A percentile compares a stretch with the other conserved stretches of the same genome.
Evolutionary conservation across 2,329 filamentous ascomycete genomes (phyloP).

Genomic region (Penicillium janthinellum): DNA sequence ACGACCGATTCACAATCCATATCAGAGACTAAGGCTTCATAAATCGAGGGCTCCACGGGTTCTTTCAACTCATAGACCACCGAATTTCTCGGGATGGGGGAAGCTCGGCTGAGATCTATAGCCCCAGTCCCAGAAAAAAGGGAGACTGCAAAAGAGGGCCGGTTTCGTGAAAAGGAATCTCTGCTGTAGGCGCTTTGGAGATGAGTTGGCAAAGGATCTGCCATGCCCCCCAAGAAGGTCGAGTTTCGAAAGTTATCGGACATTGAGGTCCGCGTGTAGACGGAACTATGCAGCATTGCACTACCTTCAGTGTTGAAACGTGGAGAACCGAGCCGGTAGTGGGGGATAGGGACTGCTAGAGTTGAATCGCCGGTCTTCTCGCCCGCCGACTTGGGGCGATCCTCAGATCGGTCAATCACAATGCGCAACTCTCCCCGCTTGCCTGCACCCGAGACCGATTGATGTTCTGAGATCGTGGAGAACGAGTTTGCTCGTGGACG

Average conservation of each 20-base stretch:
- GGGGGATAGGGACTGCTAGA: conserved; percentile 76
- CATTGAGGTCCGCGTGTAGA: conserved; percentile 67
- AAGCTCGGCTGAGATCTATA: conserved; percentile 35
- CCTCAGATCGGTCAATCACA: conserved; percentile 72
- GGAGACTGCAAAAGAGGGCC: conserved; percentile 41
- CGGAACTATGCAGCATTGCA: conserved; percentile 77
- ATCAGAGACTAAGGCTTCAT: conserved; percentile 76
- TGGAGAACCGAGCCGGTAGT: conserved; percentile 80
- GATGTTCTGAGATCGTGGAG: conserved; percentile 71
- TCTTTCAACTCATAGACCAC: conserved; percentile 57
- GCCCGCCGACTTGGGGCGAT: conserved; percentile 66
- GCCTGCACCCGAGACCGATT: conserved; percentile 37
- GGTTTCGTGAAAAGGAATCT: conserved; percentile 28
- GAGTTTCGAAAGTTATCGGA: conserved; percentile 71
- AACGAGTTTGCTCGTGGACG: conserved; percentile 72
- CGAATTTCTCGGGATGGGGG: conserved; percentile 41
- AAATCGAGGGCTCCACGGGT: conserved; percentile 67
- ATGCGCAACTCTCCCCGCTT: conserved; percentile 73
- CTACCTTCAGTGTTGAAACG: conserved; percentile 77
- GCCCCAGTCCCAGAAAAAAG: conserved; percentile 39
- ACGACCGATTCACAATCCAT: conserved; percentile 83
- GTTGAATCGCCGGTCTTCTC: conserved; percentile 55
- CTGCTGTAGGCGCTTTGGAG: conserved; percentile 29
- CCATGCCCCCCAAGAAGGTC: conserved; percentile 51
- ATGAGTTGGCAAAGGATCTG: conserved; percentile 24